Percentiles rank a stretch among this genome's conserved stretches.
Evolutionary conservation across 2,329 filamentous ascomycete species (phyloP).

Genomic region (Diaporthe batatas): DNA sequence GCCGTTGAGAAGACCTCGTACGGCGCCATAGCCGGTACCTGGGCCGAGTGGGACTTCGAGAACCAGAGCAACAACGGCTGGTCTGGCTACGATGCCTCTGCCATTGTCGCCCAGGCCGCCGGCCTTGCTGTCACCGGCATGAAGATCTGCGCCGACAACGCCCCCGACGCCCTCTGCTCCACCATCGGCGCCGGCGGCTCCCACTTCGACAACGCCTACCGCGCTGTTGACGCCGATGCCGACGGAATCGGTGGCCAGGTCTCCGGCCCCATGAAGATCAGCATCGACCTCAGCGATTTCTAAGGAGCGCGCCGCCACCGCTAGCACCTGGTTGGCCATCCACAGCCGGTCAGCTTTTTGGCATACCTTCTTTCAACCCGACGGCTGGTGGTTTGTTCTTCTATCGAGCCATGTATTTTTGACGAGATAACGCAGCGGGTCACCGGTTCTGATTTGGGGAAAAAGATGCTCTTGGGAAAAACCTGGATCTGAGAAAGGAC

Average conservation of each 20-base stretch:
- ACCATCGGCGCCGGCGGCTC: constrained; percentile 49
- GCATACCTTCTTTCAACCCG: constrained; percentile 20
- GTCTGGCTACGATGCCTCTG: constrained; percentile 66
- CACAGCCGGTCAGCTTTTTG: constrained; percentile 13
- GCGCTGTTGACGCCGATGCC: constrained; percentile 49
- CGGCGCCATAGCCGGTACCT: constrained; percentile 60
- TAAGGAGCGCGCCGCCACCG: not conserved
- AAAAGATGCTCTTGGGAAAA: constrained; percentile 25
- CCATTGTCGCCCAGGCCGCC: constrained; percentile 57
- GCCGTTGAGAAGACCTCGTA: constrained; percentile 51
- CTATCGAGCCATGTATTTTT: constrained; percentile 25
- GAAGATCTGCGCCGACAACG: constrained; percentile 54
- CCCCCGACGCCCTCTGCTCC: constrained; percentile 48
- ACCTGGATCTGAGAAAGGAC: constrained; percentile 26
- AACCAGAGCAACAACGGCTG: constrained; percentile 60
- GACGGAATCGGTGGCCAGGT: constrained; percentile 50
- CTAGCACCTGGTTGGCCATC: constrained; percentile 13
- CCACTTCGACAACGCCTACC: constrained; percentile 52
- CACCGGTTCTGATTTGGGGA: constrained; percentile 14
- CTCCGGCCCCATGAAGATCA: constrained; percentile 39
- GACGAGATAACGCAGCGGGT: constrained; percentile 29
- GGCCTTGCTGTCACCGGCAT: constrained; percentile 54
- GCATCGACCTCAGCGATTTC: constrained; percentile 38
- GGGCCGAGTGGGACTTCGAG: constrained; percentile 65
- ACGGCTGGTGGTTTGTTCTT: constrained; percentile 14